Conservation (phyloP, 768 basidiomycete genomes). For the Amanita exitialis region DNA sequence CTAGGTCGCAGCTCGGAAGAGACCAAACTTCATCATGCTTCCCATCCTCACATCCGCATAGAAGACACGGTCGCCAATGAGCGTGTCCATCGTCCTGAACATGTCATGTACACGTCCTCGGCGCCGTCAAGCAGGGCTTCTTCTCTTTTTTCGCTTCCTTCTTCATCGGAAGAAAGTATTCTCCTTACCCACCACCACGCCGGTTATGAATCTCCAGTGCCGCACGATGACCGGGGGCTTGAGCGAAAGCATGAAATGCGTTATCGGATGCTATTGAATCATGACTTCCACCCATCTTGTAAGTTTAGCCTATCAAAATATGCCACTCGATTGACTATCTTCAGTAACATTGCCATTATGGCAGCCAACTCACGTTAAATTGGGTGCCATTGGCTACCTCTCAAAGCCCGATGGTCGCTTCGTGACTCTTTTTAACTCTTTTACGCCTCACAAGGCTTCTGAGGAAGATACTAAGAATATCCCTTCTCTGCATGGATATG, state of each 20-base stretch:
- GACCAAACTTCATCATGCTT: not conserved
- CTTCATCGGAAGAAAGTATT: slow-evolving; percentile 14
- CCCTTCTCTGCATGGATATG: slow-evolving; percentile 57
- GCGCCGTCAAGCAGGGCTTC: slow-evolving; percentile 15
- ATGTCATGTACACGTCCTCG: not conserved
- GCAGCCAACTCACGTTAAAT: slow-evolving; percentile 49
- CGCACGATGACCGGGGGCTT: slow-evolving; percentile 27
- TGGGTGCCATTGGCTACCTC: slow-evolving; percentile 78
- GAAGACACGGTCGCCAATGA: not conserved
- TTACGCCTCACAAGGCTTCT: slow-evolving; percentile 36
- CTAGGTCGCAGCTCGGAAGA: slow-evolving; percentile 3
- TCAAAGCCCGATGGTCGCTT: slow-evolving; percentile 59
- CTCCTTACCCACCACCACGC: slow-evolving; percentile 9
- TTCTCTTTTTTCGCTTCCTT: slow-evolving; percentile 18
- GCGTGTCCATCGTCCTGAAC: not conserved
- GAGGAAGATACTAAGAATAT: slow-evolving; percentile 33
- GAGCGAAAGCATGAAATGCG: slow-evolving; percentile 49
- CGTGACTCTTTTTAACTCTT: slow-evolving; percentile 67
- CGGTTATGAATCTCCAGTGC: slow-evolving; percentile 34
- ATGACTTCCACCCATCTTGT: slow-evolving; percentile 66
- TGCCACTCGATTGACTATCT: not conserved
- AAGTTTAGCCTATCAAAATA: slow-evolving; percentile 17
- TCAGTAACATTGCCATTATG: slow-evolving; percentile 63
- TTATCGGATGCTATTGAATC: slow-evolving; percentile 56
- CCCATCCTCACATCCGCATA: not conserved